A percentile compares a stretch with the other conserved stretches of the same genome.
These are phyloP conservation scores for Phytophthora europaea DNA, from an alignment of 352 stramenopile species.

Conservation along the genomic window DNA sequence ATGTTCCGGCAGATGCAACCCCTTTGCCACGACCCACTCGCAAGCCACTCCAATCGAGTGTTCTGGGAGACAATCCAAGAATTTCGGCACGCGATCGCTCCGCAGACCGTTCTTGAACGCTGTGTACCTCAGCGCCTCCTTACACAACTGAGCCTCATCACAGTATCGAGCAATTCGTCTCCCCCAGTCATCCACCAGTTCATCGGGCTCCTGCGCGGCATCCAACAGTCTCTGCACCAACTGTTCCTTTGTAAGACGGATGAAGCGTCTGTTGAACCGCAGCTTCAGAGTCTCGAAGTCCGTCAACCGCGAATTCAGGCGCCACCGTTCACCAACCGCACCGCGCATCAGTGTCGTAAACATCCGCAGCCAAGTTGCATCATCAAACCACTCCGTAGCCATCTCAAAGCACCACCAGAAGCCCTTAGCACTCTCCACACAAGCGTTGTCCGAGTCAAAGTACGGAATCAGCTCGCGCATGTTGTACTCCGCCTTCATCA, in stretches of 20 bases:
- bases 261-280: not conserved
- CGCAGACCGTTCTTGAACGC: not conserved
- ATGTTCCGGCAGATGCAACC: not conserved
- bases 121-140: not conserved
- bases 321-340: not conserved
- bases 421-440: not conserved
- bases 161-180: not conserved
- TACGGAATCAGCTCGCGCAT: not conserved
- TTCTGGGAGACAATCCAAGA: not conserved
- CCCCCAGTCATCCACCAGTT: not conserved
- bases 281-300: not conserved
- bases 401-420: not conserved
- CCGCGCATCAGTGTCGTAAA: not conserved
- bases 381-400: not conserved
- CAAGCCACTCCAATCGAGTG: not conserved
- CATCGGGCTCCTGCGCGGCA: not conserved
- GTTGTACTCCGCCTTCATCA: not conserved
- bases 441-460: not conserved
- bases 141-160: not conserved
- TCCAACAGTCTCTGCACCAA: not conserved
- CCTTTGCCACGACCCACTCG: not conserved
- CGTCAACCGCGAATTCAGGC: not conserved
- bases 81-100: not conserved
- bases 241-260: not conserved
- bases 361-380: not conserved